These are phyloP conservation scores for Yamadazyma triangularis DNA, from an alignment of 1,139 yeast species.

Conservation along the genomic window DNA sequence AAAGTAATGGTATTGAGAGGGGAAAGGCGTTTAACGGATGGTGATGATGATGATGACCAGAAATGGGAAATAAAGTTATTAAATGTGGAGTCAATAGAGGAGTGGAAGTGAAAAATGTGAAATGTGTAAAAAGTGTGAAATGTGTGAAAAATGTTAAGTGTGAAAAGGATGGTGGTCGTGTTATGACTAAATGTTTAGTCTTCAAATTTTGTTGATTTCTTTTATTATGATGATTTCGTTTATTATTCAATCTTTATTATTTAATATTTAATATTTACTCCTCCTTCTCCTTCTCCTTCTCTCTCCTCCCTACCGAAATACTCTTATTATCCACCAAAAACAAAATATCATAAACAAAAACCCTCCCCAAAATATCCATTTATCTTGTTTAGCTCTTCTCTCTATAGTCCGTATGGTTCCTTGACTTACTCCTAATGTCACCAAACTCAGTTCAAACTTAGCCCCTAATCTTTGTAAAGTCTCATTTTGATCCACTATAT, in stretches of 20 bases:
- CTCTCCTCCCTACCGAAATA: conserved; percentile 49
- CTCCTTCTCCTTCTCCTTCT: too few relatives aligned
- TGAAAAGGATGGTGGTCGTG: neutral
- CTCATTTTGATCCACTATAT: conserved; percentile 80
- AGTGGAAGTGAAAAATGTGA: too few relatives aligned
- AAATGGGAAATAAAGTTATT: too few relatives aligned
- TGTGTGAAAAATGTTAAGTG: too few relatives aligned
- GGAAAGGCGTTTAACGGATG: too few relatives aligned
- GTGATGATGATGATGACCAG: too few relatives aligned
- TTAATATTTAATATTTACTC: conserved; percentile 1
- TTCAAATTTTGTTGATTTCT: too few relatives aligned
- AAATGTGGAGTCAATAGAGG: too few relatives aligned
- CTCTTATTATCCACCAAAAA: conserved; percentile 66
- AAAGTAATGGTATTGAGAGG: too few relatives aligned
- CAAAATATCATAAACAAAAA: conserved; percentile 57
- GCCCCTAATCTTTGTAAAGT: conserved; percentile 60
- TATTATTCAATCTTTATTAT: conserved; percentile 1
- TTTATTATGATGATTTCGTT: too few relatives aligned
- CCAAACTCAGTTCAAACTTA: conserved; percentile 63
- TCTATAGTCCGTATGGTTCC: conserved; percentile 82
- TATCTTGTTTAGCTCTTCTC: conserved; percentile 83
- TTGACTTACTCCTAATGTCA: conserved; percentile 81
- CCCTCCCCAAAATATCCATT: conserved; percentile 81
- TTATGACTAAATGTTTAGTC: neutral
- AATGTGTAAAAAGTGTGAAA: conserved; percentile 1